Conservation (phyloP, 1,284 basidiomycete species). For the Trametes pubescens region DNA sequence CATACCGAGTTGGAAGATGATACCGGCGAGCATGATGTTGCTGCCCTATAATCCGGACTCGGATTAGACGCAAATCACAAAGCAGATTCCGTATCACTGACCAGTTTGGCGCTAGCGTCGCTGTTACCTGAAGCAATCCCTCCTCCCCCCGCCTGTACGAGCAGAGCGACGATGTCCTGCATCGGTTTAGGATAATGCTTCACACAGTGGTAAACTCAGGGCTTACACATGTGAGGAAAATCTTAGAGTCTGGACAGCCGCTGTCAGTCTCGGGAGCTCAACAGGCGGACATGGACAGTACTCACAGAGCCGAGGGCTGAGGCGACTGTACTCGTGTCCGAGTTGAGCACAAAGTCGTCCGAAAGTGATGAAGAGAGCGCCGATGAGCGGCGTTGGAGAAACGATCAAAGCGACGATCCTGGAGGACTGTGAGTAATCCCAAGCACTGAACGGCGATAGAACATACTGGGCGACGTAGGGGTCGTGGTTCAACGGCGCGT, state of each 20-base stretch:
- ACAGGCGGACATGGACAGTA: not conserved
- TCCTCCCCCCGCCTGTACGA: constrained; percentile 55
- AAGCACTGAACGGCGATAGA: constrained; percentile 14
- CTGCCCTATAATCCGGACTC: constrained; percentile 26
- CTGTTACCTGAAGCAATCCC: constrained; percentile 36
- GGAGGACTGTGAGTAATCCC: constrained; percentile 15
- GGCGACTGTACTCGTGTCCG: constrained; percentile 45
- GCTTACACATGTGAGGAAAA: constrained; percentile 46
- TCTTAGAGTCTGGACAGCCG: constrained; percentile 42
- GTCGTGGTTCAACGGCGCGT: constrained; percentile 28
- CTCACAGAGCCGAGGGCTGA: constrained; percentile 48
- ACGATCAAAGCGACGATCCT: constrained; percentile 51
- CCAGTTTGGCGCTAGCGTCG: not conserved
- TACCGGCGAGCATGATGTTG: constrained; percentile 57
- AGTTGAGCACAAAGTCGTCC: constrained; percentile 49
- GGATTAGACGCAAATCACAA: not conserved
- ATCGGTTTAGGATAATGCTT: not conserved
- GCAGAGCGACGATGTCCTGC: constrained; percentile 50
- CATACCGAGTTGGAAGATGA: constrained; percentile 50
- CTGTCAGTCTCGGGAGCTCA: not conserved
- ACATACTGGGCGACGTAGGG: constrained; percentile 44
- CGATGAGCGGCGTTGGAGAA: constrained; percentile 56
- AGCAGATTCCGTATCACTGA: not conserved
- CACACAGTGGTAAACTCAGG: no score
- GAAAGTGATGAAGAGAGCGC: constrained; percentile 56